These are phyloP conservation scores for Pyricularia pennisetigena DNA, from an alignment of 2,329 filamentous ascomycete species.

Conservation along the genomic window DNA sequence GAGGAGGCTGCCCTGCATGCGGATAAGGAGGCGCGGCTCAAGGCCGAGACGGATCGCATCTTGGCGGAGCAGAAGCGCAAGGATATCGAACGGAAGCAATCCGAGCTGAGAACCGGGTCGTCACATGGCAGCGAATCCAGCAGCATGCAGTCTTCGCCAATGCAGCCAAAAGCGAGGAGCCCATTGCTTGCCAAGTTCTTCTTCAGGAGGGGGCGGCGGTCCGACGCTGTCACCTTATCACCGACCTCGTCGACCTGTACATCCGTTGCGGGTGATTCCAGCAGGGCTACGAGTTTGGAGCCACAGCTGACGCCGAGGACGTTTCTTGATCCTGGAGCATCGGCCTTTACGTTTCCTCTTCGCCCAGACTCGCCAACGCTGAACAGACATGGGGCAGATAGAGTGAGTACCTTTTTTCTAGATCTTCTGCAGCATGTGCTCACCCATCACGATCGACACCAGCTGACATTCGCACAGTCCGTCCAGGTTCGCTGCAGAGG, in stretches of 20 bases:
- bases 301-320: conserved; percentile 8
- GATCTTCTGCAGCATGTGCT: neutral
- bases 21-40: conserved; percentile 29
- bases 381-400: conserved; percentile 69
- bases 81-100: conserved; percentile 34
- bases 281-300: conserved; percentile 22
- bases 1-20: conserved; percentile 16
- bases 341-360: conserved; percentile 10
- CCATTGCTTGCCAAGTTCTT: conserved; percentile 39
- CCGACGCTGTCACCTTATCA: conserved; percentile 24
- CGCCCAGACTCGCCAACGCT: conserved; percentile 68
- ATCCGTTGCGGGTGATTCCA: conserved; percentile 19
- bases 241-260: conserved; percentile 19
- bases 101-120: conserved; percentile 26
- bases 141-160: conserved; percentile 10
- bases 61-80: conserved; percentile 39
- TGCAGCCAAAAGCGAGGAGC: conserved; percentile 21
- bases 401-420: conserved; percentile 44
- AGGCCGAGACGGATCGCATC: conserved; percentile 37
- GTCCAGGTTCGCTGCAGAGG: conserved; percentile 59
- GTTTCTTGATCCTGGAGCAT: conserved; percentile 8
- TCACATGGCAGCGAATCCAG: conserved; percentile 13
- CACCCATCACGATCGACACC: conserved; percentile 1
- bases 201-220: conserved; percentile 30
- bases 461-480: conserved; percentile 9